Base-by-base conservation (phyloP, 305 asterid genomes). In the Plantago lanceolata region DNA sequence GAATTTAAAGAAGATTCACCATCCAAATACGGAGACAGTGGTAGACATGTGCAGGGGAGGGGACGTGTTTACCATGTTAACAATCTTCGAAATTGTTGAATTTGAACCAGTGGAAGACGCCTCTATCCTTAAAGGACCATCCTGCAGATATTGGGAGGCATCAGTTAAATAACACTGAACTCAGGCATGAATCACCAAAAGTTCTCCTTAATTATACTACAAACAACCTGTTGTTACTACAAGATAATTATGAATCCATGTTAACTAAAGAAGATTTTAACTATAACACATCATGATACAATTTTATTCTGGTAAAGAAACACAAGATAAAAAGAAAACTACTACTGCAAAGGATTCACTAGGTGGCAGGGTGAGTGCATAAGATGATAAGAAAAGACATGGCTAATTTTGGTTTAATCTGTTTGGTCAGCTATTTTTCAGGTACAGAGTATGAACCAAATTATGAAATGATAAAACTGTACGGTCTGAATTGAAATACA, bases 61-160 rank as follows among this genome's bases (percentile, higher is more conserved):
- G 40, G 71, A 62, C 51, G 67, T n/a, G 71, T 64, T 68, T 28
- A 90, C 98, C 98, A 93, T 87, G 73, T 77, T 82, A 69, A 93
- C 94, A 75, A 93, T 89, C 89, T 89, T 93, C 70, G 96, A 77
- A 75, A 93, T 93, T 60, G 97, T 93, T 58, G 98, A 93, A 80
- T 89, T 83, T 63, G 97, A 87, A 63, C 98, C 98, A 2, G 97
- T 93, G 65, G 96, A 87, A 48, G 90, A 68, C 63, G 96, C 95
- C 79, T 79, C 94, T 63, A 93, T 78, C 84, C 93, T 85, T 67
- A 89, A 76, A 64, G 98, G 97, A 65, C 98, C 96, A 76, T 93
- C 97, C 98, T 93, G 86, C 73, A 78, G 76, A 67, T 65, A 53
- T 59, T 71, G 63, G 71, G 47, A 58, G 45, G 65, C 61, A 69